Percentiles rank a stretch among this genome's conserved stretches.
Evolutionary conservation across 768 basidiomycete genomes (phyloP).

Genomic region (Filobasidium floriforme): DNA sequence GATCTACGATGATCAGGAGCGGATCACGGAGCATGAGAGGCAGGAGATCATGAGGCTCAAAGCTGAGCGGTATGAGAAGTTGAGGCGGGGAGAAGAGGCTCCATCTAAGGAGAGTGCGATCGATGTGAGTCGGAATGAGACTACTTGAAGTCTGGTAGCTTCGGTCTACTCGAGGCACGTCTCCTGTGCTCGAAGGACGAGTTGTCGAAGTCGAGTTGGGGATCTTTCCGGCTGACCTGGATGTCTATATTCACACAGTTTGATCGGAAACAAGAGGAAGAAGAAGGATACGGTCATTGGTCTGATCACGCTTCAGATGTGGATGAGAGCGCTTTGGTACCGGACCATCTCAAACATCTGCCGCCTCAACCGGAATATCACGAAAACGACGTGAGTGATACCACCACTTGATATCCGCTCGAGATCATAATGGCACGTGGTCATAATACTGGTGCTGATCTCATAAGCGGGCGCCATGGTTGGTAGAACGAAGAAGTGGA

Average conservation of each 20-base stretch:
- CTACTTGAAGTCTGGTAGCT: no score
- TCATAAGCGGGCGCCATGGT: no score
- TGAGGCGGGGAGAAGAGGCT: slow-evolving; percentile 37
- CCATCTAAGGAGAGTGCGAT: slow-evolving; percentile 35
- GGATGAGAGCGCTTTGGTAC: slow-evolving; percentile 31
- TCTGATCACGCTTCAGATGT: slow-evolving; percentile 34
- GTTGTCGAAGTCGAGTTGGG: no score
- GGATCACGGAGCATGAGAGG: slow-evolving; percentile 31
- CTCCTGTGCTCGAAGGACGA: no score
- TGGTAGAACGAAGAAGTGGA: slow-evolving; percentile 28
- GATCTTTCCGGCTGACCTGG: neutral
- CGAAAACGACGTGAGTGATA: slow-evolving; percentile 3
- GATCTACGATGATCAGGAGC: slow-evolving; percentile 5
- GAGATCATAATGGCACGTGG: no score
- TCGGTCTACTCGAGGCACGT: no score
- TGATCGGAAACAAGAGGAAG: slow-evolving; percentile 35
- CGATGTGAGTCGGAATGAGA: slow-evolving; percentile 34
- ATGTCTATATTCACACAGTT: slow-evolving; percentile 26
- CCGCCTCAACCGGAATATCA: neutral
- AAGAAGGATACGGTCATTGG: slow-evolving; percentile 28
- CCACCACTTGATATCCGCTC: neutral
- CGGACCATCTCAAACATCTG: slow-evolving; percentile 5
- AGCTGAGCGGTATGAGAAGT: slow-evolving; percentile 40
- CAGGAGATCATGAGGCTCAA: slow-evolving; percentile 35
- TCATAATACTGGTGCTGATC: no score